Evolutionary conservation across 192 early-diverging fungal genomes (phyloP).

Genomic region (Lobosporangium transversale): DNA sequence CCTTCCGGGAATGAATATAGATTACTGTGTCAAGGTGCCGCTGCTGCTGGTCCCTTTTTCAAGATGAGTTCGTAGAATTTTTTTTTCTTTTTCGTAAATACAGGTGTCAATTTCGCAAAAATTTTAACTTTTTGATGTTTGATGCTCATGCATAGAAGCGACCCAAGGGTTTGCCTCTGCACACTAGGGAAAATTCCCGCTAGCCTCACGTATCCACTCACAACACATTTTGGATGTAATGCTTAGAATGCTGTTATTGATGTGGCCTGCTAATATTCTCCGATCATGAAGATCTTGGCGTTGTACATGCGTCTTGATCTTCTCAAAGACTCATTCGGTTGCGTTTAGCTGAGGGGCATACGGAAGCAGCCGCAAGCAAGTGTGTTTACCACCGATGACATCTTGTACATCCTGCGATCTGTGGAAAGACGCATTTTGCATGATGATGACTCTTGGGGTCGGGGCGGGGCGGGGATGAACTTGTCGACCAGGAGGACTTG

Average conservation of each 20-base stretch:
- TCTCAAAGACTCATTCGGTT: conserved; percentile 9
- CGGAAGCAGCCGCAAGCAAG: conserved; percentile 7
- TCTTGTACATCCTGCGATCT: conserved; percentile 9
- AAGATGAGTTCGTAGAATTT: too few species aligned
- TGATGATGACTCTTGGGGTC: conserved; percentile 8
- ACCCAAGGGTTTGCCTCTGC: too few species aligned
- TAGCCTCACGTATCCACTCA: conserved; percentile 19
- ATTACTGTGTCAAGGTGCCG: too few species aligned
- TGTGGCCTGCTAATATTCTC: conserved; percentile 6
- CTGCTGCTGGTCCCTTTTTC: too few species aligned
- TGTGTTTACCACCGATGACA: conserved; percentile 1
- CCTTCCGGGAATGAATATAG: too few species aligned
- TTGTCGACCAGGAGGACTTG: neutral
- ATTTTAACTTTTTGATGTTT: too few species aligned
- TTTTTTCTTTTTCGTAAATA: too few species aligned
- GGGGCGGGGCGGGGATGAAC: neutral
- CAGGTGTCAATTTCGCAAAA: too few species aligned
- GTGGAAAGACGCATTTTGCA: conserved; percentile 19
- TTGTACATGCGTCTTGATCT: conserved; percentile 21
- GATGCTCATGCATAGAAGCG: too few species aligned
- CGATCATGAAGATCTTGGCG: conserved; percentile 8
- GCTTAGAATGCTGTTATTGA: neutral
- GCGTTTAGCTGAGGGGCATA: conserved; percentile 22
- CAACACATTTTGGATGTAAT: conserved; percentile 7
- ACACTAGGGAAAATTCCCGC: conserved; percentile 8